Conservation (phyloP, 192 early-diverging fungal species). For the Linnemannia exigua region DNA sequence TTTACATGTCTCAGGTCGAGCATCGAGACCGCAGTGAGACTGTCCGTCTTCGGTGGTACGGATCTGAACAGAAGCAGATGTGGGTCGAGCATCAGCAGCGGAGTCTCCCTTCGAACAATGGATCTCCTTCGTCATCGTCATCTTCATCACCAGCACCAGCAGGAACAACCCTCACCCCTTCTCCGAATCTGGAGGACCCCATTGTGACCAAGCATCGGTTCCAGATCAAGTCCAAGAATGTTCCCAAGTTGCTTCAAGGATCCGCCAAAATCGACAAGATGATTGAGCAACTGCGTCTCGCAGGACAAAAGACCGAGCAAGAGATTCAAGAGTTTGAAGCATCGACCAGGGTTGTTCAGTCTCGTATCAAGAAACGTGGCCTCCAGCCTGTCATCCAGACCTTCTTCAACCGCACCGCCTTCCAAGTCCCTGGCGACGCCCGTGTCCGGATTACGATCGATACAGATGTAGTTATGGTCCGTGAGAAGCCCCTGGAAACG, state of each 20-base stretch:
- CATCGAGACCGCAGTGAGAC: constrained; percentile 85
- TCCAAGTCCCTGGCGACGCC: constrained; percentile 65
- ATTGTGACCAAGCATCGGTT: constrained; percentile 46
- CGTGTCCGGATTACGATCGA: constrained; percentile 62
- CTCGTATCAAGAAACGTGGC: constrained; percentile 33
- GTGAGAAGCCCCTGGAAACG: constrained; percentile 25
- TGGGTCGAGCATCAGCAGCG: constrained; percentile 94
- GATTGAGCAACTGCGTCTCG: constrained; percentile 28
- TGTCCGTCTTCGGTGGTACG: constrained; percentile 92
- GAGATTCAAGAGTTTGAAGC: constrained; percentile 47
- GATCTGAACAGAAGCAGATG: constrained; percentile 79
- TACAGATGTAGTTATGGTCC: constrained; percentile 62
- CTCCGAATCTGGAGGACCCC: background rate
- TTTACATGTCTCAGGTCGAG: constrained; percentile 86
- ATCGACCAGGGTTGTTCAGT: constrained; percentile 31
- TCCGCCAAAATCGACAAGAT: constrained; percentile 32
- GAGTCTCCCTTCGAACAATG: constrained; percentile 8
- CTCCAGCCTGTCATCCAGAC: constrained; percentile 41
- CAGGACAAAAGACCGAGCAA: constrained; percentile 43
- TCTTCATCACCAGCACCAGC: constrained; percentile 4
- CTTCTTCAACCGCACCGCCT: constrained; percentile 66
- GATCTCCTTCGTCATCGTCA: background rate
- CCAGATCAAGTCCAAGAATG: constrained; percentile 54
- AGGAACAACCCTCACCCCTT: background rate
- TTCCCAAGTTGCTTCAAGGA: constrained; percentile 45